phyloP scores from a whole-genome alignment of 2,329 filamentous ascomycete species.

The Sclerotiophoma versabilis region DNA sequence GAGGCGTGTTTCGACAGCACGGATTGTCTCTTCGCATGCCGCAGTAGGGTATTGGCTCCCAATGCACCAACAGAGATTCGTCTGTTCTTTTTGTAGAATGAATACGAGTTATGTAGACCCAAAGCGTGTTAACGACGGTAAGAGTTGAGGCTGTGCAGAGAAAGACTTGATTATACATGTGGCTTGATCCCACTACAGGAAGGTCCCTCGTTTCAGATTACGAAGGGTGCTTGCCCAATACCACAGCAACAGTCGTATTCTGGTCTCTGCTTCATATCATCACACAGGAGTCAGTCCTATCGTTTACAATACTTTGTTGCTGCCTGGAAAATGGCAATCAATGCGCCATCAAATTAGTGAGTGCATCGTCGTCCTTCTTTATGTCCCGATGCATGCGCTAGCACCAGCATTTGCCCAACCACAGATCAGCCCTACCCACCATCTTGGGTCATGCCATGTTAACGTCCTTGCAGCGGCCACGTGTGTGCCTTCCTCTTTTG shows the following conservation, averaged over 20 bases:
- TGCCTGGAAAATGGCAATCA: constrained; percentile 8
- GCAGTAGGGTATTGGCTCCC: not conserved
- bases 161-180: constrained; percentile 2
- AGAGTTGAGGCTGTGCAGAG: constrained; percentile 15
- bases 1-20: not conserved
- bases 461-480: constrained; percentile 43
- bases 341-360: not conserved
- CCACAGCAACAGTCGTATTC: not conserved
- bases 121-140: not conserved
- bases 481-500: constrained; percentile 28
- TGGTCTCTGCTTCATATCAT: not conserved
- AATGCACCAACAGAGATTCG: not conserved
- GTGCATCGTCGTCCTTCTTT: constrained; percentile 10
- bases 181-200: constrained; percentile 4
- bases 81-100: not conserved
- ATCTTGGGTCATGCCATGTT: constrained; percentile 25
- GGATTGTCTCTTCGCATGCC: not conserved
- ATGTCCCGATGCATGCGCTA: constrained; percentile 7
- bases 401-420: constrained; percentile 26
- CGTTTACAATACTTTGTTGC: not conserved
- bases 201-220: constrained; percentile 13
- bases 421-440: constrained; percentile 44
- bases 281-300: not conserved
- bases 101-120: not conserved
- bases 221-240: not conserved